phyloP scores from a whole-genome alignment of 345 rosid genomes.

The Pugionium cornutum region DNA sequence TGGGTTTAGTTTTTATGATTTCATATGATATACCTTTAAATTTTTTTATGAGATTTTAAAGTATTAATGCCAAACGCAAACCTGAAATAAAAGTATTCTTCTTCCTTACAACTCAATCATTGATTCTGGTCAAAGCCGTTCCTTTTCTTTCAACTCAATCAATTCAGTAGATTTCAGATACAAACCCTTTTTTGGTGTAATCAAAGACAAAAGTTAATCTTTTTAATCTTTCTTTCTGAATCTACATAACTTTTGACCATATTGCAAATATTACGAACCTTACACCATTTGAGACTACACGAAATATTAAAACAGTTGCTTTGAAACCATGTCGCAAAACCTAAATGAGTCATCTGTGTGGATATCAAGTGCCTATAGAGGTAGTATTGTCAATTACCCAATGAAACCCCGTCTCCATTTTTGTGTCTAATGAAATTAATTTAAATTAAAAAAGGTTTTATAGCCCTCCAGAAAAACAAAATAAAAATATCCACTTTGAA shows the following conservation, averaged over 20 bases:
- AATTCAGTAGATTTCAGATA: not conserved
- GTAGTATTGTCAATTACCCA: not conserved
- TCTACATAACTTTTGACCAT: not conserved
- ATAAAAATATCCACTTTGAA: constrained; percentile 23
- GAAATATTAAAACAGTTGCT: not conserved
- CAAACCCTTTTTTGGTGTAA: not conserved
- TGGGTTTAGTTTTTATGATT: constrained; percentile 1
- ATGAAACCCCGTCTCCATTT: constrained; percentile 5
- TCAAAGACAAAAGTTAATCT: not conserved
- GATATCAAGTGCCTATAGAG: constrained; percentile 6
- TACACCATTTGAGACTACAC: not conserved
- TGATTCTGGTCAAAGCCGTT: not conserved
- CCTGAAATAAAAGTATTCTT: not conserved
- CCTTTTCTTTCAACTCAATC: not conserved
- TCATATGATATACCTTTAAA: not conserved
- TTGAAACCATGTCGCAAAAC: not conserved
- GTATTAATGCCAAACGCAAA: not conserved
- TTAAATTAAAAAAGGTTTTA: not conserved
- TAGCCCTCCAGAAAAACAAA: not conserved
- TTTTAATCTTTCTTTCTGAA: not conserved
- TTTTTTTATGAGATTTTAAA: not conserved
- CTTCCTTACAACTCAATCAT: not conserved
- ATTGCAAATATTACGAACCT: no score
- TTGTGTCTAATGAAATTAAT: not conserved
- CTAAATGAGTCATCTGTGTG: not conserved